Evolutionary conservation across 106 monocot genomes (phyloP), one percentile per base, ranked within the genome.

Genomic region (Hemerocallis citrina): DNA sequence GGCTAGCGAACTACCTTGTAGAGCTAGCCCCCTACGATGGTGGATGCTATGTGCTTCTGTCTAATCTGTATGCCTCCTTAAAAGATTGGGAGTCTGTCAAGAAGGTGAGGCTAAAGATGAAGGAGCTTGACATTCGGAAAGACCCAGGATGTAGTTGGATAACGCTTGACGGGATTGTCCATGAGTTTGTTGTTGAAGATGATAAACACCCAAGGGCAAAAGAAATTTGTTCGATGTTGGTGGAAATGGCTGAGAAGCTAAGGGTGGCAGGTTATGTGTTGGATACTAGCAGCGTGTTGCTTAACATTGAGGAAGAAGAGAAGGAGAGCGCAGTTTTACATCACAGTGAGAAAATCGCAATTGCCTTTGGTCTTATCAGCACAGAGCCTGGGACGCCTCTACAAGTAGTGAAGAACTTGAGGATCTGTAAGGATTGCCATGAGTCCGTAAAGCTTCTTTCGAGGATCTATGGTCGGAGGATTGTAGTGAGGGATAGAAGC

Each of bases 101-200:
- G 3, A 34, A 66, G 11, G 35, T 72, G 66, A 72, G 77, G 58
- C 34, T 67, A 19, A 71, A 13, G 23, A 77, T 77, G 77, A 67
- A 66, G 66, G 50, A 71, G 32, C 51, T 52, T 25, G 61, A 77
- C 34, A 55, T 72, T 7, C 35, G 58, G 28, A 77, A 77, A 50
- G 55, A 60, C 61, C 77, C 77, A 21, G 77, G 77, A 36, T 61
- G 70, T 51, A 77, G 72, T 55, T 77, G 66, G 58, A 77, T 77
- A 41, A 55, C 38, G n/a, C 9, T 72, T 31, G 52, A 67, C 39
- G 66, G 66, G 6, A 62, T 13, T 11, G 44, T 72, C 9, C 65
- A 77, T 44, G 65, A 72, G 59, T 77, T 77, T 71, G 44, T 77
- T 6, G 54, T 66, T 14, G 61, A 72, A 42, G 72, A 77, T 66